A percentile compares a stretch with the other conserved stretches of the same genome.
phyloP scores from a whole-genome alignment of 768 basidiomycete species.

The Sporobolomyces roseus region DNA sequence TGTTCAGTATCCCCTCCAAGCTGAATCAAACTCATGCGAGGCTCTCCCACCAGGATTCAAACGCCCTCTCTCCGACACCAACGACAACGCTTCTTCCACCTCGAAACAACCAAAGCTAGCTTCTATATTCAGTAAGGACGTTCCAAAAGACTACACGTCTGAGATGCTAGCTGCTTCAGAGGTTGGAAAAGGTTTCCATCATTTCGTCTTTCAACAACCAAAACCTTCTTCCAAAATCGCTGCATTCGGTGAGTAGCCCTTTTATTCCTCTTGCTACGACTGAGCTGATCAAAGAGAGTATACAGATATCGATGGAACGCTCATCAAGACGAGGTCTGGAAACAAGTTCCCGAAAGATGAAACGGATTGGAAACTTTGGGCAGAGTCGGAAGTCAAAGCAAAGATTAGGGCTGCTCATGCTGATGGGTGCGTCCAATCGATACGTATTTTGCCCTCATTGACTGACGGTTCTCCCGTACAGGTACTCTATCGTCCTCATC shows the following conservation, averaged over 20 bases:
- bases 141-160: background rate
- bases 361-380: slow-evolving; percentile 71
- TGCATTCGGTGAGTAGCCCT: slow-evolving; percentile 12
- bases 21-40: background rate
- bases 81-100: background rate
- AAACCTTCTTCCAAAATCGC: slow-evolving; percentile 18
- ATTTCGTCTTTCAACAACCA: slow-evolving; percentile 24
- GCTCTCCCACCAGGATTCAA: background rate
- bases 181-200: background rate
- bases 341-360: slow-evolving; percentile 54
- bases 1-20: too few relatives aligned
- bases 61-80: background rate
- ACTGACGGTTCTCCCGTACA: background rate
- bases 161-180: background rate
- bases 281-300: slow-evolving; percentile 55
- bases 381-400: slow-evolving; percentile 56
- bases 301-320: slow-evolving; percentile 82
- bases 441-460: too few relatives aligned
- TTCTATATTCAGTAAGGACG: background rate
- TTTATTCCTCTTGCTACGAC: too few relatives aligned
- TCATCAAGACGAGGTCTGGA: slow-evolving; percentile 57
- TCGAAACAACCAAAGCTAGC: slow-evolving; percentile 3
- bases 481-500: slow-evolving; percentile 61
- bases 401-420: slow-evolving; percentile 62
- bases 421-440: slow-evolving; percentile 56